Conservation (phyloP, 306 rosid species). For the Sindora glabra region DNA sequence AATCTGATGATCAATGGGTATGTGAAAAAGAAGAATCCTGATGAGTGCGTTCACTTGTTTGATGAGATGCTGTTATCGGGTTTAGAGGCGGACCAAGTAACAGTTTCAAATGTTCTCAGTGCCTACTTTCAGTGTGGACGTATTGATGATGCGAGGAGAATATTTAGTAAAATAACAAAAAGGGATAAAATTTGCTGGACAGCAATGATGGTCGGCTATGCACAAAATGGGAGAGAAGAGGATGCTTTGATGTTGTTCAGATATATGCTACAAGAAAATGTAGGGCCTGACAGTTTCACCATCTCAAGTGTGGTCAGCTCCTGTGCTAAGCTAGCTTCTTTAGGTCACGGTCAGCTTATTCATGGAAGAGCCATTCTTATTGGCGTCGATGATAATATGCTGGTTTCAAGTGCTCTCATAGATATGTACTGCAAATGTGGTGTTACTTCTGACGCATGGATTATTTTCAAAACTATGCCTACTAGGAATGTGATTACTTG, state of each 20-base stretch:
- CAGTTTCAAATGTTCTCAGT: slow-evolving; percentile 32
- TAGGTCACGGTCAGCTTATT: slow-evolving; percentile 32
- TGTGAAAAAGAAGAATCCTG: slow-evolving; percentile 31
- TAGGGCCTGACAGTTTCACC: slow-evolving; percentile 38
- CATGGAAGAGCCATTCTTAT: slow-evolving; percentile 34
- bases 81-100: slow-evolving; percentile 34
- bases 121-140: slow-evolving; percentile 31
- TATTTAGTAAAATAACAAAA: slow-evolving; percentile 18
- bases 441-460: slow-evolving; percentile 37
- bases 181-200: slow-evolving; percentile 49
- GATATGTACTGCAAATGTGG: slow-evolving; percentile 56
- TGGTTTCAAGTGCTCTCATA: slow-evolving; percentile 39
- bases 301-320: slow-evolving; percentile 40
- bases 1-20: slow-evolving; percentile 38
- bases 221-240: slow-evolving; percentile 37
- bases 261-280: slow-evolving; percentile 33
- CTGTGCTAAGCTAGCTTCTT: slow-evolving; percentile 45
- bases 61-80: slow-evolving; percentile 31
- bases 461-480: slow-evolving; percentile 32
- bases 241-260: slow-evolving; percentile 35
- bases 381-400: slow-evolving; percentile 34
- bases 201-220: slow-evolving; percentile 41
- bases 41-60: slow-evolving; percentile 33
- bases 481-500: slow-evolving; percentile 25
- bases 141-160: slow-evolving; percentile 27